Base-by-base conservation (phyloP, 2,329 filamentous ascomycete species). In the Ophiostoma novo-ulmi region DNA sequence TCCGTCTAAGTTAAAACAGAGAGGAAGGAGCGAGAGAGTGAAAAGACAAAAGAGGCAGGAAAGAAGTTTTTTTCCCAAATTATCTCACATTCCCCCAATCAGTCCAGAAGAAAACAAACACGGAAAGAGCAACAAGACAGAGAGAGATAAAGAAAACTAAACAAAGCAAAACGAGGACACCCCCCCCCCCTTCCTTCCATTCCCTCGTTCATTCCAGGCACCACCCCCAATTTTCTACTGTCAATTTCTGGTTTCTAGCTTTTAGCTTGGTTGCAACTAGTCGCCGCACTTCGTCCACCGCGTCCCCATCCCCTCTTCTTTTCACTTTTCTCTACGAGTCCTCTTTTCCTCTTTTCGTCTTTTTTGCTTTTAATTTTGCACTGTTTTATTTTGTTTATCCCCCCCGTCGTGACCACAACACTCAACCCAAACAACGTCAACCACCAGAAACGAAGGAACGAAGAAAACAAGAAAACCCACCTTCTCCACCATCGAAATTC, bases 141-240 rank as follows among this genome's bases (percentile, higher is more conserved):
- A 58, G 11, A 58, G 17, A 58, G 8, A 58, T n/a, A n/a, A 55
- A 55, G 3, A n/a, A 55, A 58, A 58, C 26, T 22, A 63, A 31
- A 63, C 22, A 31, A 63, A 35, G 4, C 58, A 63, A 63, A 35
- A 22, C 58, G 17, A 61, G 17, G 26, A 61, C 10, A 35, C 11
- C 22, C 52, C 52, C 55, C 55, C 55, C 55, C 58, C 58, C 22
- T 13, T 26, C 31, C 20, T 8, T 35, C 61, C 61, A 64, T 64
- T 64, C 17, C 61, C 61, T 64, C 61, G 35, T 17, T n/a, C 61
- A 67, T 67, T 67, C 65, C 65, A 67, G 65, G 65, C 38, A 66
- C n/a, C n/a, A 31, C 65, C 65, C 65, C 65, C 39, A 26, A 67
- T 31, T 67, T 48, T 67, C 22, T 22, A 41, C 17, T 65, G 31